Conservation (phyloP, 2,329 filamentous ascomycete species). For the Colletotrichum trifolii region DNA sequence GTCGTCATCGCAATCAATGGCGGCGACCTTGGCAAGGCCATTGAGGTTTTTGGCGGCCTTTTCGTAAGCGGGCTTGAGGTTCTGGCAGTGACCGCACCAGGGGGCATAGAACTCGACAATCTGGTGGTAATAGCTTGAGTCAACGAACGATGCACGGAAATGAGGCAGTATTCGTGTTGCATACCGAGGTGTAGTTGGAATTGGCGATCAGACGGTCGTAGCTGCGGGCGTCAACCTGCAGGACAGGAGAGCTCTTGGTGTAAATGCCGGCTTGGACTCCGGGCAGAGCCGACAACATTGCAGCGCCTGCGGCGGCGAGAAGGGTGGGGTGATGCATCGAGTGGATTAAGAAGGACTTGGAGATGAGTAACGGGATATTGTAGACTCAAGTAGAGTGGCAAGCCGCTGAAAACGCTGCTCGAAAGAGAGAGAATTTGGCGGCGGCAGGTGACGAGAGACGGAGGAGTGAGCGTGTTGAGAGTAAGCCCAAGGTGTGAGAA, state of each 20-base stretch:
- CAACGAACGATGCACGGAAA: background rate
- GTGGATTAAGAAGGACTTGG: slow-evolving; percentile 14
- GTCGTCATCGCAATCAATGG: slow-evolving; percentile 95
- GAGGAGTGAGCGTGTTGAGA: background rate
- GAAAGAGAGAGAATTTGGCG: slow-evolving; percentile 31
- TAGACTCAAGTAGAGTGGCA: too few relatives aligned
- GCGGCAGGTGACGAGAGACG: background rate
- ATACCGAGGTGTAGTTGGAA: slow-evolving; percentile 91
- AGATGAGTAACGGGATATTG: too few relatives aligned
- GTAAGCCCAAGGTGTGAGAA: background rate
- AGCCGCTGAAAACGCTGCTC: too few relatives aligned
- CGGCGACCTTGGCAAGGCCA: slow-evolving; percentile 94
- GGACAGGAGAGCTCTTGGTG: slow-evolving; percentile 84
- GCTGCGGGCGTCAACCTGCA: slow-evolving; percentile 82
- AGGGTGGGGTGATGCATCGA: slow-evolving; percentile 65
- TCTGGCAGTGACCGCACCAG: slow-evolving; percentile 98
- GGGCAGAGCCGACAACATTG: slow-evolving; percentile 74
- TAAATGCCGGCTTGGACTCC: slow-evolving; percentile 80
- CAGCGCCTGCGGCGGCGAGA: slow-evolving; percentile 67
- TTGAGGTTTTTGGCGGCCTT: slow-evolving; percentile 89
- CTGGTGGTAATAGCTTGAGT: slow-evolving; percentile 45
- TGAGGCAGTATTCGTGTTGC: background rate
- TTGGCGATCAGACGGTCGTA: slow-evolving; percentile 87
- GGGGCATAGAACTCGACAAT: slow-evolving; percentile 92
- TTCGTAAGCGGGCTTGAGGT: slow-evolving; percentile 94